Evolutionary conservation across 2,329 filamentous ascomycete species (phyloP), one percentile per base, ranked within the genome.

Genomic region (Rhytidhysteron rufulum): DNA sequence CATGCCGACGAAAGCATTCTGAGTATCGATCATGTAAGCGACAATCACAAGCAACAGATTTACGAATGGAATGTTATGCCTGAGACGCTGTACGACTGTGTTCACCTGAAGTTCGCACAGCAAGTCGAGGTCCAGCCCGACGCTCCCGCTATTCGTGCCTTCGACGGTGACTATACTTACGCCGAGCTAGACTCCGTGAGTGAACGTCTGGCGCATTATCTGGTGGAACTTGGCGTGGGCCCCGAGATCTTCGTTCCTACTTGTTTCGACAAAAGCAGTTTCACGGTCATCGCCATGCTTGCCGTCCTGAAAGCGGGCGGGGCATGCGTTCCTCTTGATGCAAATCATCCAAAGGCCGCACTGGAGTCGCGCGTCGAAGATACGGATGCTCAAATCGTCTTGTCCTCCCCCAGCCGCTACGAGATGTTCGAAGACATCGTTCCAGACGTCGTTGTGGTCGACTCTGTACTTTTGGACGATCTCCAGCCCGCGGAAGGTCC

Each of bases 391-490:
- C 62, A 66, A 20, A 54, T 71, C 17, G 68, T 67, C 1, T 48
- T 72, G 4, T 67, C 67, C 1, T 65, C 67, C 1, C 56, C 62
- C 0, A 41, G 53, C 13, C 62, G 62, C 15, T 58, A 63, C 3
- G 59, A 66, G 8, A 51, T 65, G 2, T 66, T 72, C 9, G 66
- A 72, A 35, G 63, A 65, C 25, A 59, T 61, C 3, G 64, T 68
- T 3, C 62, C 68, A 2, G 66, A 67, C 39, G 65, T 72, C 4
- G 56, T 50, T 40, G 45, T 55, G 16, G 50, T 63, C 17, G 53
- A 60, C 37, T 42, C 43, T 10, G 45, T 47, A 7, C 43, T 71
- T 4, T 51, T 71, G 4, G 58, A 69, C 4, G 55, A 59, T 19
- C 51, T 71, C 1, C 50, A 49, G 1, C 29, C 42, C 4, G 17